These are phyloP conservation scores for Verticillium dahliae DNA, from an alignment of 2,329 filamentous ascomycete genomes.

Conservation along the genomic window DNA sequence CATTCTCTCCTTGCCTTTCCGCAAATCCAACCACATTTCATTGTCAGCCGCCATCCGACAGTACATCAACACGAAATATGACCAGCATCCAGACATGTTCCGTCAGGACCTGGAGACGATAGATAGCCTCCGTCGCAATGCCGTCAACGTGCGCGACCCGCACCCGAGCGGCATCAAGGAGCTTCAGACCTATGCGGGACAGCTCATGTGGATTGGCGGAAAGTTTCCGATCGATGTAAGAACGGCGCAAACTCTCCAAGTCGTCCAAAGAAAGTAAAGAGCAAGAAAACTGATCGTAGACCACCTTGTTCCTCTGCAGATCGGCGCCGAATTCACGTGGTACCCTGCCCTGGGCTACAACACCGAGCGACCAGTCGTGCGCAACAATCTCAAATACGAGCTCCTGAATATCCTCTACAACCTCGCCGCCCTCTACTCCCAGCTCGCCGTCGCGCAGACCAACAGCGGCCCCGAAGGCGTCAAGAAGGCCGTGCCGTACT, in stretches of 20 bases:
- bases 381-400: constrained; percentile 70
- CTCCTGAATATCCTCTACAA: constrained; percentile 92
- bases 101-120: constrained; percentile 77
- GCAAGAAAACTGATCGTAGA: constrained; percentile 1
- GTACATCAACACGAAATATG: constrained; percentile 97
- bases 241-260: constrained; percentile 4
- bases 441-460: constrained; percentile 77
- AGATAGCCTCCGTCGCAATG: constrained; percentile 74
- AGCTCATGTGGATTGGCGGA: constrained; percentile 85
- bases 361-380: constrained; percentile 61
- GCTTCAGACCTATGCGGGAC: constrained; percentile 85
- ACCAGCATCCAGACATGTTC: constrained; percentile 98
- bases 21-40: constrained; percentile 72
- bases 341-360: constrained; percentile 92
- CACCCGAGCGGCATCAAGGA: constrained; percentile 82
- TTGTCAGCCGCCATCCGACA: constrained; percentile 79
- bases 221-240: constrained; percentile 93
- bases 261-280: constrained; percentile 3
- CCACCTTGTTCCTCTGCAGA: constrained; percentile 38
- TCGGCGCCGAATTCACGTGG: constrained; percentile 94
- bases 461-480: constrained; percentile 74
- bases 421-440: constrained; percentile 85
- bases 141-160: constrained; percentile 82
- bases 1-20: constrained; percentile 78
- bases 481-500: constrained; percentile 83